Evolutionary conservation across 306 rosid species (phyloP).

Genomic region (Acacia crassicarpa): DNA sequence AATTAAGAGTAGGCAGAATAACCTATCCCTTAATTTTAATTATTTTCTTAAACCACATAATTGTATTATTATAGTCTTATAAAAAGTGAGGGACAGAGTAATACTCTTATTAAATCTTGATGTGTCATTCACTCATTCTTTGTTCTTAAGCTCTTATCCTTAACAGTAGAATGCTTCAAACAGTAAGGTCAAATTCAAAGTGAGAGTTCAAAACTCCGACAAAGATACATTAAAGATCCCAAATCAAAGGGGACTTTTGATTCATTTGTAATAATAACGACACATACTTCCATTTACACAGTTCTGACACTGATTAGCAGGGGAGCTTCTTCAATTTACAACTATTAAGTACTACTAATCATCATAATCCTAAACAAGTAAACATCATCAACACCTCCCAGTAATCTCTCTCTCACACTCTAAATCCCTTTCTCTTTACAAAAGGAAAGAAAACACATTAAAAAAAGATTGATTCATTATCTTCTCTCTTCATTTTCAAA

Average conservation of each 20-base stretch:
- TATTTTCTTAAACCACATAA: too few species aligned
- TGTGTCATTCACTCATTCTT: too few species aligned
- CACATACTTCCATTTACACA: conserved; percentile 52
- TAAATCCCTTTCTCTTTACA: conserved; percentile 21
- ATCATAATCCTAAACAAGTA: conserved; percentile 28
- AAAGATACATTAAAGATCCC: conserved; percentile 22
- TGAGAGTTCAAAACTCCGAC: neutral
- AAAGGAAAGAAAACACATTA: conserved; percentile 19
- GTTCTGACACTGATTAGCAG: conserved; percentile 1
- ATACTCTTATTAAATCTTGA: too few species aligned
- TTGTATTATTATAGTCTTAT: too few species aligned
- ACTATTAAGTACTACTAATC: conserved; percentile 23
- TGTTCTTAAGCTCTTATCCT: neutral
- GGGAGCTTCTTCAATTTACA: conserved; percentile 34
- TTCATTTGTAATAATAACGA: conserved; percentile 45
- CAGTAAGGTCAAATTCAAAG: neutral
- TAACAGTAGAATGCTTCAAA: neutral
- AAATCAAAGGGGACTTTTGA: conserved; percentile 31
- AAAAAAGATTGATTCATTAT: neutral
- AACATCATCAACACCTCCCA: neutral
- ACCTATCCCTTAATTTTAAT: too few species aligned
- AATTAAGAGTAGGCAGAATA: too few species aligned
- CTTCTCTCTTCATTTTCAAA: neutral
- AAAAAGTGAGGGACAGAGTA: too few species aligned
- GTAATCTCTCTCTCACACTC: neutral